Evolutionary conservation across 768 basidiomycete genomes (phyloP).

Genomic region (Candolleomyces efflorescens): DNA sequence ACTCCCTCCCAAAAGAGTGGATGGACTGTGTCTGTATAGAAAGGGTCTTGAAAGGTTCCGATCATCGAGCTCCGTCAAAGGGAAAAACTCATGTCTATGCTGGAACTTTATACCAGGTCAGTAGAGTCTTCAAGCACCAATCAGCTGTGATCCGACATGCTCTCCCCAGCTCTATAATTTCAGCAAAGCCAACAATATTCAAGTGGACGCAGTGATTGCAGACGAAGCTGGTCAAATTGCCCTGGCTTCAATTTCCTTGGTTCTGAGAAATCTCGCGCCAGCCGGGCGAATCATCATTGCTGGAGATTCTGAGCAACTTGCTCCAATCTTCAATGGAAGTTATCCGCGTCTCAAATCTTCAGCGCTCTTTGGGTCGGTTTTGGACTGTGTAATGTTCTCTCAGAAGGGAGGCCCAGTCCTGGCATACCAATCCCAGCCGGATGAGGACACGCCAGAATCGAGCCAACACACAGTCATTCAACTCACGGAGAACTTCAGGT

Average conservation of each 20-base stretch:
- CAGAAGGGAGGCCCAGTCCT: conserved; percentile 1
- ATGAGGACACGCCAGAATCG: conserved; percentile 18
- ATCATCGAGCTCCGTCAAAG: conserved; percentile 32
- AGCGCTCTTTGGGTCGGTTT: conserved; percentile 42
- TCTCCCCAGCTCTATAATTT: conserved; percentile 41
- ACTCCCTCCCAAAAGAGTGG: conserved; percentile 36
- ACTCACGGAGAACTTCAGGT: conserved; percentile 50
- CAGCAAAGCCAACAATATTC: conserved; percentile 32
- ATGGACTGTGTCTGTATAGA: conserved; percentile 37
- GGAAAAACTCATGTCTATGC: conserved; percentile 33
- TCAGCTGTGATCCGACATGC: background rate
- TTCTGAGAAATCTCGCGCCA: conserved; percentile 35
- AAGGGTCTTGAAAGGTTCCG: conserved; percentile 35
- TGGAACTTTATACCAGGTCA: conserved; percentile 46
- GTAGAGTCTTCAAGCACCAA: background rate
- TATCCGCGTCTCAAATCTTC: conserved; percentile 38
- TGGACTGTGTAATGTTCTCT: conserved; percentile 42
- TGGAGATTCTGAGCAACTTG: conserved; percentile 50
- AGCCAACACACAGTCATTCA: conserved; percentile 40
- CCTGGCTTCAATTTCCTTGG: conserved; percentile 40
- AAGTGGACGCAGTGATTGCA: conserved; percentile 40
- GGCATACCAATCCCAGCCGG: conserved; percentile 9
- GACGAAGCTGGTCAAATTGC: conserved; percentile 53
- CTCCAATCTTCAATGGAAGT: conserved; percentile 43
- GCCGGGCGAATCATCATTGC: conserved; percentile 42